Evolutionary conservation across 331 rosid genomes (phyloP), one percentile per base, ranked within the genome.

Genomic region (Spiraea crenata): DNA sequence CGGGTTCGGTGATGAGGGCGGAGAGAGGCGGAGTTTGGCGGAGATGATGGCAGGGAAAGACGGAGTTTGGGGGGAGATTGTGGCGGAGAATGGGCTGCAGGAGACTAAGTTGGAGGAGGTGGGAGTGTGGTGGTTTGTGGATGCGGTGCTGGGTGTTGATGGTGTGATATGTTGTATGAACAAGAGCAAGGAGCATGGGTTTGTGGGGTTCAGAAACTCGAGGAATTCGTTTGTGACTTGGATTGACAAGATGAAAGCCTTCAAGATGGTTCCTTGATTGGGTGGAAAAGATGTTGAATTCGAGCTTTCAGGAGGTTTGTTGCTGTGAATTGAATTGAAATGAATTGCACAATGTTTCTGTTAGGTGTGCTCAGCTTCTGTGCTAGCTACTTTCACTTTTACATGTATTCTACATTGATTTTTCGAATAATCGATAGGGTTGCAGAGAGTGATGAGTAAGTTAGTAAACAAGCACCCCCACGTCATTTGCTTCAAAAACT

Each of bases 51-150:
- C 20, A 42, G 70, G 55, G 56, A 65, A 65, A 9, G 70, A 25
- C 17, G 40, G 35, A 0, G 70, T 65, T 2, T 65, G 70, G 70
- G 56, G 46, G 39, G 70, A 65, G 44, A 47, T 65, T 12, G 70
- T 25, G 55, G 47, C 7, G 70, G 70, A 65, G 20, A 65, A 65
- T 31, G 42, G 47, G 57, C 56, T 65, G 70, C 7, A 45, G 70
- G 19, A 0, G 13, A 65, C 70, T 9, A 47, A 5, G 57, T 16
- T 65, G 54, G 70, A 65, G 42, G 70, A 65, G 20, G 55, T 65
- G 55, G 70, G 57, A 1, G 55, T 31, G 41, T 65, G 70, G 70
- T 45, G 70, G 70, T 45, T 65, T 65, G 70, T 14, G 68, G 68
- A 63, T 45, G 9, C 0, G 17, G 3, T 44, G 39, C 8, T 63